Evolutionary conservation across 257 asterid genomes (phyloP), one percentile per base, ranked within the genome.

Genomic region (Linaria vulgaris): DNA sequence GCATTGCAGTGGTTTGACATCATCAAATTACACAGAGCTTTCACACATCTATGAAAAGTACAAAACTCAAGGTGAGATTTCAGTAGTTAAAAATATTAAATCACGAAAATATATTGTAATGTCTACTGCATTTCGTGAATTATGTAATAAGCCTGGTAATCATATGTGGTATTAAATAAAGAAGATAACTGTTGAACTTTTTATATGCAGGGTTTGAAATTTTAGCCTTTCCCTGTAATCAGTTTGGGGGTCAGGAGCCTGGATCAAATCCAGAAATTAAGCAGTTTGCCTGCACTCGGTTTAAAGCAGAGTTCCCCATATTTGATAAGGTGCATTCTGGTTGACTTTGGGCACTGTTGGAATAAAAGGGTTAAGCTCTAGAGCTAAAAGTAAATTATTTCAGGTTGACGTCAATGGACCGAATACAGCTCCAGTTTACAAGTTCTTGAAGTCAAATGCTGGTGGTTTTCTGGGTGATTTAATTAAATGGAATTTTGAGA

Each of bases 381-480:
- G 61, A 41, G 50, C 70, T 76, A 49, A 75, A 7, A 50, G 16
- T 57, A 50, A 56, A 55, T 51, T 45, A 12, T 23, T 56, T 75
- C 86, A 91, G 98, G 95, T 92, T 46, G 98, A 92, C 67, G 98
- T 92, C 48, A 92, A 88, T 59, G 97, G 98, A 71, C 83, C 96
- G 21, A 80, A n/a, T 63, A 85, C 98, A 0, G 97, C 97, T 64
- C 97, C 98, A 1, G 94, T 92, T 50, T 92, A 88, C 74, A 84
- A 92, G 69, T 92, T 80, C 58, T 77, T 92, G 69, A 92, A 92
- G 82, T 81, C 95, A 39, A 86, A 34, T 43, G 79, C 95, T 25
- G 97, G 98, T 46, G 97, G 98, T 43, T 83, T 88, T 63, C 75
- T 91, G 0, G 96, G 96, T 19, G 96, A 80, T 82, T 64, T 92